These are phyloP conservation scores for Wickerhamomyces tratensis DNA, from an alignment of 805 yeast genomes.

Conservation along the genomic window DNA sequence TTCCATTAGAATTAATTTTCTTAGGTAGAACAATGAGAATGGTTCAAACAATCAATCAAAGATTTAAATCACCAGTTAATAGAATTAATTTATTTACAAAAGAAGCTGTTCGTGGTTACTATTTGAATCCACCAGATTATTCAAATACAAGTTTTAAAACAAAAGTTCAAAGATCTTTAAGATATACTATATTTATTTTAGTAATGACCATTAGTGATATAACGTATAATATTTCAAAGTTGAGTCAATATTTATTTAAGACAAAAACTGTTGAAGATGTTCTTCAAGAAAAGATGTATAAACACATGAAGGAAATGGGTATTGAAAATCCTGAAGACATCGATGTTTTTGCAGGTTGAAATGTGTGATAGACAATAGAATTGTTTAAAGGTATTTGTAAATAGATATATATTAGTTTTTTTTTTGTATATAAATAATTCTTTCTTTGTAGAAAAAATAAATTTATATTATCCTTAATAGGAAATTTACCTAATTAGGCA, in stretches of 20 bases:
- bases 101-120: slow-evolving; percentile 33
- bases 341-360: slow-evolving; percentile 11
- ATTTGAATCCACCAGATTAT: slow-evolving; percentile 9
- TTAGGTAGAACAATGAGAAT: slow-evolving; percentile 66
- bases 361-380: no score
- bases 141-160: background rate
- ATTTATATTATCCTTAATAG: no score
- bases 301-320: slow-evolving; percentile 17
- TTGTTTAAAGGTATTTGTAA: no score
- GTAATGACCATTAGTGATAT: slow-evolving; percentile 14
- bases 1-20: slow-evolving; percentile 59
- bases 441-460: no score
- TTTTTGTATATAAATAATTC: no score
- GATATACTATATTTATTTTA: slow-evolving; percentile 13
- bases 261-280: slow-evolving; percentile 16
- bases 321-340: slow-evolving; percentile 15
- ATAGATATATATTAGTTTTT: no score
- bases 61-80: slow-evolving; percentile 66
- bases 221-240: slow-evolving; percentile 9
- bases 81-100: slow-evolving; percentile 53
- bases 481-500: no score
- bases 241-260: slow-evolving; percentile 10
- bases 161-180: slow-evolving; percentile 3
- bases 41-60: slow-evolving; percentile 59
- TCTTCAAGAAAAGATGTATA: slow-evolving; percentile 11